Conservation (phyloP, 2,329 filamentous ascomycete species). For the Fusarium acutatum region DNA sequence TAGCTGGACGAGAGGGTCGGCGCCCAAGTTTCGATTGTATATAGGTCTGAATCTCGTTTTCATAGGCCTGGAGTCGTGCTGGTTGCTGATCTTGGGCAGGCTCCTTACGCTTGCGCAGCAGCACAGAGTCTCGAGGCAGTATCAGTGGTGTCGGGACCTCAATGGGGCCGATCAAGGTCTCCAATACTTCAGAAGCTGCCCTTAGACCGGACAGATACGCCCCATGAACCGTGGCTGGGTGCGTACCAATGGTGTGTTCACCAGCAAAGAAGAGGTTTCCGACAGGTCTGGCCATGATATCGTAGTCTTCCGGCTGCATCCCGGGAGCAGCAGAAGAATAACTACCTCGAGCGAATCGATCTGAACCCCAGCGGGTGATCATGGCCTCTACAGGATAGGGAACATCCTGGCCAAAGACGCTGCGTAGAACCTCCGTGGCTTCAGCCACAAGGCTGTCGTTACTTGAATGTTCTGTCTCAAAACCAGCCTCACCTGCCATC, state of each 20-base stretch:
- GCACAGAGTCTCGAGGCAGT: slow-evolving; percentile 64
- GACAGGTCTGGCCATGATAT: slow-evolving; percentile 84
- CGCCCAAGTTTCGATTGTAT: slow-evolving; percentile 72
- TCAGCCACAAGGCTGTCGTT: slow-evolving; percentile 82
- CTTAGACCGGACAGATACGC: slow-evolving; percentile 94
- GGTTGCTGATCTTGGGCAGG: slow-evolving; percentile 58
- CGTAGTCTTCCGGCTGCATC: slow-evolving; percentile 88
- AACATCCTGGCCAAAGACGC: slow-evolving; percentile 76
- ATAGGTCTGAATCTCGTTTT: slow-evolving; percentile 61
- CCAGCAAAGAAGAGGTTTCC: slow-evolving; percentile 95
- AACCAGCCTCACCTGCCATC: slow-evolving; percentile 95
- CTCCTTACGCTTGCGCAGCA: slow-evolving; percentile 65
- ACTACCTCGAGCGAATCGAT: slow-evolving; percentile 90
- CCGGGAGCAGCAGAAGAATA: slow-evolving; percentile 92
- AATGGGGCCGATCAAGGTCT: slow-evolving; percentile 83
- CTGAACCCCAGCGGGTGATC: slow-evolving; percentile 90
- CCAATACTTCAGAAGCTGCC: slow-evolving; percentile 85
- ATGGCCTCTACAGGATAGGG: slow-evolving; percentile 85
- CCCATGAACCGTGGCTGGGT: slow-evolving; percentile 96
- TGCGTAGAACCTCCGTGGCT: slow-evolving; percentile 79
- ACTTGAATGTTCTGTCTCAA: slow-evolving; percentile 80
- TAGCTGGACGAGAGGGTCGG: slow-evolving; percentile 74
- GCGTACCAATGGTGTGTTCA: slow-evolving; percentile 94
- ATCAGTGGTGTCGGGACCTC: slow-evolving; percentile 79
- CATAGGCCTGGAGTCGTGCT: slow-evolving; percentile 65